These are phyloP conservation scores for Jatropha podagrica DNA, from an alignment of 441 rosid species.

Conservation along the genomic window DNA sequence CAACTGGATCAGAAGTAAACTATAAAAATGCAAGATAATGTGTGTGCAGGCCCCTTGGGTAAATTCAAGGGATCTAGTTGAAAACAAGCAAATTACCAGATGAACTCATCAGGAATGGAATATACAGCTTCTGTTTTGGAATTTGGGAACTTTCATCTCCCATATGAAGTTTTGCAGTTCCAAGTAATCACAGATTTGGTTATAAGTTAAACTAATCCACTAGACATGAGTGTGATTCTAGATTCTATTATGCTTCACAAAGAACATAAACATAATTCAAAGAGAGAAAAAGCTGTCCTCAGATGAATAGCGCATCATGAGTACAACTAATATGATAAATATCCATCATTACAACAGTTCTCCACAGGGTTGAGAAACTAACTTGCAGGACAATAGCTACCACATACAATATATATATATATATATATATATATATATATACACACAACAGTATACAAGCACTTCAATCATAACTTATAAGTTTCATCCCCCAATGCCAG, in stretches of 20 bases:
- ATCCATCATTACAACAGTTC: conserved; percentile 2
- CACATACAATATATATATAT: not conserved
- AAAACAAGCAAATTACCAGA: not conserved
- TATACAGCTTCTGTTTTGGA: not conserved
- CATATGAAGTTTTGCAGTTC: not conserved
- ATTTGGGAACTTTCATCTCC: not conserved
- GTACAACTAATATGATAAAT: not conserved
- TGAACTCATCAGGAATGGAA: not conserved
- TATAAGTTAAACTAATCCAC: not conserved
- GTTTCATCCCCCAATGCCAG: not conserved
- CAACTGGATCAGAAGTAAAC: not conserved
- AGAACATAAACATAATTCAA: not conserved
- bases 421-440: too few species aligned
- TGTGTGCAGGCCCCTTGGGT: not conserved
- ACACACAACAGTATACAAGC: too few species aligned
- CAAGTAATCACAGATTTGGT: not conserved
- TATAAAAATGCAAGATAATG: not conserved
- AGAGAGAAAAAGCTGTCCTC: not conserved
- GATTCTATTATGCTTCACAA: not conserved
- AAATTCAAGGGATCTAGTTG: not conserved
- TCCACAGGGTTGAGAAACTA: not conserved
- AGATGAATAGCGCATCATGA: not conserved
- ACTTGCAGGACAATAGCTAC: not conserved
- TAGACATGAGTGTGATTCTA: not conserved
- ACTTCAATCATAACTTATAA: not conserved